A percentile compares a stretch with the other conserved stretches of the same genome.
Conservation (phyloP, 1,284 basidiomycete genomes). For the Rhodotorula sp. region DNA sequence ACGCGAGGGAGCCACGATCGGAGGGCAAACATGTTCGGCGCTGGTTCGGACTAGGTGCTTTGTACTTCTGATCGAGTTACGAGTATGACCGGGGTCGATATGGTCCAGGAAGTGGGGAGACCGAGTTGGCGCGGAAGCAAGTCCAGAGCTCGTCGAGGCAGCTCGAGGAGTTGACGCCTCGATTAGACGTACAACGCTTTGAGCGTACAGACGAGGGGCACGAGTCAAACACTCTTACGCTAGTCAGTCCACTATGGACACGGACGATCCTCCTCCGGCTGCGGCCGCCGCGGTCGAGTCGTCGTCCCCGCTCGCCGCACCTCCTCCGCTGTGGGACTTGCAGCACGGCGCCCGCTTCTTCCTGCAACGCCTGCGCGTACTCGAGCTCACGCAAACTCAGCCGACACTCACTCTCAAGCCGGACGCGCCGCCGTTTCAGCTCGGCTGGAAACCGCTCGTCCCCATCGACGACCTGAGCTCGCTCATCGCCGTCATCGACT, state of each 20-base stretch:
- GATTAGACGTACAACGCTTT: background rate
- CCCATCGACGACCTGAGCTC: slow-evolving; percentile 24
- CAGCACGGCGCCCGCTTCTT: slow-evolving; percentile 9
- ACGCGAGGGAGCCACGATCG: background rate
- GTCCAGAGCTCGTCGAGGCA: background rate
- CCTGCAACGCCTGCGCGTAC: slow-evolving; percentile 11
- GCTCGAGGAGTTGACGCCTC: background rate
- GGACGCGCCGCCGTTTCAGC: slow-evolving; percentile 1
- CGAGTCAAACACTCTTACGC: background rate
- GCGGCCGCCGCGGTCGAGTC: background rate
- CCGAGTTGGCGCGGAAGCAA: background rate
- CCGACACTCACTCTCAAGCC: background rate
- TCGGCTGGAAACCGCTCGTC: slow-evolving; percentile 24
- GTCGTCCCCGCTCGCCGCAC: slow-evolving; percentile 8
- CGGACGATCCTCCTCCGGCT: slow-evolving; percentile 1
- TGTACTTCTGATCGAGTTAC: no score
- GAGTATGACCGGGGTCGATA: background rate
- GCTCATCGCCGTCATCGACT: slow-evolving; percentile 22
- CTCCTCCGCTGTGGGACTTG: slow-evolving; percentile 13
- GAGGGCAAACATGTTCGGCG: background rate
- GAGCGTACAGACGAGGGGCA: no score
- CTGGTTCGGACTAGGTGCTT: no score
- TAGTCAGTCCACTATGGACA: slow-evolving; percentile 11
- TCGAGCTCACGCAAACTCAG: background rate
- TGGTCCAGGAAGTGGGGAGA: background rate